Evolutionary conservation across 2,329 filamentous ascomycete genomes (phyloP), one percentile per base, ranked within the genome.

Genomic region (Saccharata proteae): DNA sequence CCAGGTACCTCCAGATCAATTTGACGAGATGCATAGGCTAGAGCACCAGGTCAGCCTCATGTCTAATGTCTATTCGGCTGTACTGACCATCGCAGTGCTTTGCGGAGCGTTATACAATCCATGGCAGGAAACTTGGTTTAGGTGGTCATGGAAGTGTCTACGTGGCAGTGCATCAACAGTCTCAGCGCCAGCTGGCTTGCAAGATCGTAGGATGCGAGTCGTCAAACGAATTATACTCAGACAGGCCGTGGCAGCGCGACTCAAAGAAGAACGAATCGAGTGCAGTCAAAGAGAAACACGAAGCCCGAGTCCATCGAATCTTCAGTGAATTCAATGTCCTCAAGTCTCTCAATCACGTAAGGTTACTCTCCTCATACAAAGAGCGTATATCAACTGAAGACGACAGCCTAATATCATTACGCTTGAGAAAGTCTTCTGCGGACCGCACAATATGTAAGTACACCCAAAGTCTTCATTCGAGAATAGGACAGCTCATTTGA

Each of bases 161-260:
- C 34, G 55, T 76, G 7, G 71, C 67, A 4, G 47, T 65, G 3
- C 63, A 80, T 11, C 48, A 57, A 15, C 49, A 49, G 5, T 69
- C 66, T 0, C 59, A 63, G 21, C 64, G 62, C 34, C 79, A 83
- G 43, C 40, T 81, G 13, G 77, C 76, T 8, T 84, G 79, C 58
- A 83, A 84, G 43, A 52, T 81, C 6, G 58, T 80, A n/a, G n/a
- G n/a, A n/a, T n/a, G n/a, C n/a, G n/a, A n/a, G n/a, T n/a, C n/a
- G n/a, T n/a, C n/a, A n/a, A n/a, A n/a, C n/a, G n/a, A n/a, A n/a
- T n/a, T n/a, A n/a, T n/a, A n/a, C n/a, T n/a, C n/a, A n/a, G n/a
- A n/a, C n/a, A n/a, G n/a, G n/a, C n/a, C n/a, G n/a, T n/a, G n/a
- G n/a, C n/a, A n/a, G n/a, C n/a, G n/a, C n/a, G 14, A 26, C 13